These are phyloP conservation scores for Suillus occidentalis DNA, from an alignment of 768 basidiomycete species.

Conservation along the genomic window DNA sequence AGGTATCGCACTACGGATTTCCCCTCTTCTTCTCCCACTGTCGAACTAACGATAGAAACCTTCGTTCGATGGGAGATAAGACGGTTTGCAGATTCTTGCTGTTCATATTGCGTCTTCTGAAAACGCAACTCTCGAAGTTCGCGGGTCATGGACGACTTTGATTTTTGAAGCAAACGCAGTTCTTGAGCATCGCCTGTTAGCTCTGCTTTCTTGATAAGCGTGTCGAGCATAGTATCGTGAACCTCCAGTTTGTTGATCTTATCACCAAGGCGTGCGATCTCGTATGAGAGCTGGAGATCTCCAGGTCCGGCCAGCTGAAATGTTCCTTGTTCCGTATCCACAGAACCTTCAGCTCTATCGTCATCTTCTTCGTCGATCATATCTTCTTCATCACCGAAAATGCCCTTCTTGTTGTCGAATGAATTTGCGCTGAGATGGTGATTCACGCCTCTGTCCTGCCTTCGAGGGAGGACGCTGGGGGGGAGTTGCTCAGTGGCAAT, in stretches of 20 bases:
- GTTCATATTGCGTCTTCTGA: slow-evolving; percentile 91
- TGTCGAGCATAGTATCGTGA: slow-evolving; percentile 83
- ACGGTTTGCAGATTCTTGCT: slow-evolving; percentile 89
- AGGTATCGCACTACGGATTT: slow-evolving; percentile 92
- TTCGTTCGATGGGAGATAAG: slow-evolving; percentile 81
- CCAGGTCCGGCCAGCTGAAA: slow-evolving; percentile 85
- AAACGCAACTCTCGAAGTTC: slow-evolving; percentile 85
- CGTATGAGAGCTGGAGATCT: slow-evolving; percentile 83
- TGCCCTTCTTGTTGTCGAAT: slow-evolving; percentile 28
- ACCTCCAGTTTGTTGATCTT: slow-evolving; percentile 75
- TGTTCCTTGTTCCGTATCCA: slow-evolving; percentile 44
- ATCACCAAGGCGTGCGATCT: slow-evolving; percentile 76
- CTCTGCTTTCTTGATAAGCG: slow-evolving; percentile 92
- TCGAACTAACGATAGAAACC: slow-evolving; percentile 83
- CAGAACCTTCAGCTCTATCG: slow-evolving; percentile 20
- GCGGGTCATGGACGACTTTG: slow-evolving; percentile 76
- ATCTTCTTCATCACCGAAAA: slow-evolving; percentile 38
- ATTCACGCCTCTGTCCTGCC: slow-evolving; percentile 9
- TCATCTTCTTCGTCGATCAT: slow-evolving; percentile 50
- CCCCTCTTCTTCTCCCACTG: slow-evolving; percentile 79
- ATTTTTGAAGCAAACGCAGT: slow-evolving; percentile 76
- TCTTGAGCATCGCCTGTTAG: slow-evolving; percentile 89
- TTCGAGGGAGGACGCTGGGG: slow-evolving; percentile 18
- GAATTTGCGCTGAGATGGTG: slow-evolving; percentile 12
- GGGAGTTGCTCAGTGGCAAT: slow-evolving; percentile 78